phyloP scores from a whole-genome alignment of 192 early-diverging fungal species.

The Coemansia sp. region DNA sequence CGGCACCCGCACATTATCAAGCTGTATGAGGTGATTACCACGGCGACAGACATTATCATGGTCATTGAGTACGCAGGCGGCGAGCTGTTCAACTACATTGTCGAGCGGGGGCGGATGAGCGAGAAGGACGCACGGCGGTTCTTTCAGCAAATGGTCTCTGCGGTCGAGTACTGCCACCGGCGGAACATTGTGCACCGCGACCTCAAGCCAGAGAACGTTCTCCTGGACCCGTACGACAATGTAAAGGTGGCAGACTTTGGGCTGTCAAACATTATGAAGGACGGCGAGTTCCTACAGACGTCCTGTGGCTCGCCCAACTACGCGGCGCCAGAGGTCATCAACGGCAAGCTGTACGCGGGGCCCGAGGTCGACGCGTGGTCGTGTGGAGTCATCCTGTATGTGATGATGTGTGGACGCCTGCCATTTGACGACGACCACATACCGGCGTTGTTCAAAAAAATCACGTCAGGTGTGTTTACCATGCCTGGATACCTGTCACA shows the following conservation, averaged over 20 bases:
- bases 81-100: conserved; percentile 85
- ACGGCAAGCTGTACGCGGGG: conserved; percentile 85
- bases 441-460: conserved; percentile 55
- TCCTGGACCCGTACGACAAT: conserved; percentile 83
- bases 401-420: conserved; percentile 67
- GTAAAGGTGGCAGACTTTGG: conserved; percentile 94
- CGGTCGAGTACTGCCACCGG: conserved; percentile 91
- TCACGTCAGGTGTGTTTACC: conserved; percentile 54
- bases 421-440: conserved; percentile 59
- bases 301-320: conserved; percentile 95
- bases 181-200: conserved; percentile 87
- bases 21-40: conserved; percentile 97
- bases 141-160: conserved; percentile 96
- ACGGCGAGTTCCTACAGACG: conserved; percentile 64
- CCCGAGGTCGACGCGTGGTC: conserved; percentile 98
- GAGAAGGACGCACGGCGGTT: conserved; percentile 85
- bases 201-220: conserved; percentile 84
- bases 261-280: conserved; percentile 76
- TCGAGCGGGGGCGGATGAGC: conserved; percentile 73
- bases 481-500: conserved; percentile 76
- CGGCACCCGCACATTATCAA: conserved; percentile 99
- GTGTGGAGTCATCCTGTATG: conserved; percentile 85
- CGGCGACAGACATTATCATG: conserved; percentile 95
- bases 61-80: conserved; percentile 86
- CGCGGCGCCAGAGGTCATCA: conserved; percentile 85